phyloP scores from a whole-genome alignment of 345 rosid genomes.

The Aquilaria malaccensis region DNA sequence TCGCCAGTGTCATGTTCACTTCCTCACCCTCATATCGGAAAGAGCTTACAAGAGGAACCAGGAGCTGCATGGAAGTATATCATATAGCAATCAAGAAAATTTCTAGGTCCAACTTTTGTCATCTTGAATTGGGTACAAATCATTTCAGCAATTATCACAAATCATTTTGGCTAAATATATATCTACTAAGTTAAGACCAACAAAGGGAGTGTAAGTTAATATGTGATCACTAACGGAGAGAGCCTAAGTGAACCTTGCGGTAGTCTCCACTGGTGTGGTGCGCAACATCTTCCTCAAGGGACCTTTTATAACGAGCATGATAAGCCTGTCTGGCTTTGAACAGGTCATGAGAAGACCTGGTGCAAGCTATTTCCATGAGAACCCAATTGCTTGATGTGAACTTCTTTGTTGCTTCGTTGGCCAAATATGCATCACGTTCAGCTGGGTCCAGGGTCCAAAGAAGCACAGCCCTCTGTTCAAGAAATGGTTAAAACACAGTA shows the following conservation, averaged over 20 bases:
- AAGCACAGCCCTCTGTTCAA: conserved; percentile 48
- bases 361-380: conserved; percentile 77
- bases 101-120: too few relatives aligned
- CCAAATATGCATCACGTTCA: conserved; percentile 77
- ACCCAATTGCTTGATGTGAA: conserved; percentile 64
- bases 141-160: too few relatives aligned
- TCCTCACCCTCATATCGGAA: conserved; percentile 81
- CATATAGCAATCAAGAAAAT: too few relatives aligned
- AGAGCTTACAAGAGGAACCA: conserved; percentile 75
- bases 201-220: too few relatives aligned
- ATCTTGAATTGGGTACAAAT: too few relatives aligned
- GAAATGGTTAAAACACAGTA: conserved; percentile 4
- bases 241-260: conserved; percentile 49
- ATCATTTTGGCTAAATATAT: too few relatives aligned
- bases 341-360: conserved; percentile 56
- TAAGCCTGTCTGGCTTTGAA: conserved; percentile 64
- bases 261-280: conserved; percentile 63
- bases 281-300: conserved; percentile 91
- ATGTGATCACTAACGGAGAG: not conserved
- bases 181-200: too few relatives aligned
- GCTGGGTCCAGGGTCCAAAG: conserved; percentile 71
- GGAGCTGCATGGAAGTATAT: conserved; percentile 35
- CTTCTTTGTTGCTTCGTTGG: conserved; percentile 67
- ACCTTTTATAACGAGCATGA: conserved; percentile 68
- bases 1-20: conserved; percentile 61